Evolutionary conservation across 306 rosid genomes (phyloP), one percentile per base, ranked within the genome.

Genomic region (Prunus mongolica): DNA sequence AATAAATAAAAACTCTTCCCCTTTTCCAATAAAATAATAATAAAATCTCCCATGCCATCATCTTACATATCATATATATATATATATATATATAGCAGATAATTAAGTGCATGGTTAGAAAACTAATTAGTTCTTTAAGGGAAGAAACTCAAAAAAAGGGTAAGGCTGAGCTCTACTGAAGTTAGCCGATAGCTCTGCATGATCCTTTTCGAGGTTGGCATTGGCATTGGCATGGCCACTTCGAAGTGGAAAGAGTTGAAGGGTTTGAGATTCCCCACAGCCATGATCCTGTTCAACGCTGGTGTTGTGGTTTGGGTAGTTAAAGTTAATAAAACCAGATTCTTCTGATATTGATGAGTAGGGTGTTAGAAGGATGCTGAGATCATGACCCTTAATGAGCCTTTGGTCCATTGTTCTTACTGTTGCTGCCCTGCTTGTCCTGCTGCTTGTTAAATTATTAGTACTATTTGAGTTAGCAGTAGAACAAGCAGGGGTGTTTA

Each of bases 91-190:
- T 9, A 41, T 57, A 72, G 55, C 66, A 56, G 24, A 30, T 2
- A 34, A 41, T 56, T 14, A 57, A 15, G 28, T 3, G 38, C 27
- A 25, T 34, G 45, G 27, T 61, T 58, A 56, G 24, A 41, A 13
- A 56, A 51, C 0, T 30, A 45, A 41, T 80, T 45, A 84, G 72
- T 91, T 82, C 85, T 91, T 91, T 84, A 87, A 68, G 22, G 96
- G 96, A 61, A 91, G 96, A 84, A 91, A 91, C 85, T 88, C 96
- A 41, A 85, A 87, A 76, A 91, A 93, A 72, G 89, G 92, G 84
- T 68, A 77, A 25, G 83, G 51, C 14, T 32, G 51, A 3, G 32
- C 50, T 34, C 24, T 74, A 50, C 24, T 74, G 54, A 73, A 50
- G 79, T 57, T 69, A 60, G 85, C 79, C 4, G 86, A 84, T 72